These are phyloP conservation scores for Plantago coronopus DNA, from an alignment of 305 asterid genomes.

Conservation along the genomic window DNA sequence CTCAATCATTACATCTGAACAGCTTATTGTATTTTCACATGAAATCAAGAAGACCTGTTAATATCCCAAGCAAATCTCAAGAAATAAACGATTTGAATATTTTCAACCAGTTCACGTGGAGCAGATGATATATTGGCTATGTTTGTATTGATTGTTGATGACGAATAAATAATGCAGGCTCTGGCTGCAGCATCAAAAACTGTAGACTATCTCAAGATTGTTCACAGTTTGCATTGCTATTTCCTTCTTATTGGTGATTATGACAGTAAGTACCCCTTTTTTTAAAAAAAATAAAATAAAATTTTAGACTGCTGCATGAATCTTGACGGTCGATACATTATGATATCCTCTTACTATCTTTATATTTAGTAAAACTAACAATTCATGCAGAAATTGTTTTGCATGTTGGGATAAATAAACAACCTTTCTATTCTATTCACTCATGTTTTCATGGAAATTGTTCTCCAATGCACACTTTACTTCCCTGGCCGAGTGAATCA, in stretches of 20 bases:
- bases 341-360: not conserved
- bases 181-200: constrained; percentile 96
- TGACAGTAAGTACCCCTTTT: constrained; percentile 58
- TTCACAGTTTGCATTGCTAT: constrained; percentile 89
- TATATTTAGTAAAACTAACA: constrained; percentile 6
- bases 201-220: constrained; percentile 86
- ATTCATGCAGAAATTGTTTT: not conserved
- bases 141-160: constrained; percentile 24
- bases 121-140: constrained; percentile 17
- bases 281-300: no score
- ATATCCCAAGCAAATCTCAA: not conserved
- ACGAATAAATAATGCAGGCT: constrained; percentile 64
- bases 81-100: not conserved
- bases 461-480: no score
- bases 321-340: constrained; percentile 4
- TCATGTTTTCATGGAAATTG: not conserved
- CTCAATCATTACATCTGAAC: not conserved
- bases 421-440: not conserved
- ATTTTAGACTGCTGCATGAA: not conserved
- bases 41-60: not conserved
- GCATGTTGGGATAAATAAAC: constrained; percentile 6
- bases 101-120: constrained; percentile 8
- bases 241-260: constrained; percentile 85
- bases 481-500: constrained; percentile 3
- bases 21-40: not conserved